These are phyloP conservation scores for Raffaelea ambrosiae DNA, from an alignment of 2,329 filamentous ascomycete species.

Conservation along the genomic window DNA sequence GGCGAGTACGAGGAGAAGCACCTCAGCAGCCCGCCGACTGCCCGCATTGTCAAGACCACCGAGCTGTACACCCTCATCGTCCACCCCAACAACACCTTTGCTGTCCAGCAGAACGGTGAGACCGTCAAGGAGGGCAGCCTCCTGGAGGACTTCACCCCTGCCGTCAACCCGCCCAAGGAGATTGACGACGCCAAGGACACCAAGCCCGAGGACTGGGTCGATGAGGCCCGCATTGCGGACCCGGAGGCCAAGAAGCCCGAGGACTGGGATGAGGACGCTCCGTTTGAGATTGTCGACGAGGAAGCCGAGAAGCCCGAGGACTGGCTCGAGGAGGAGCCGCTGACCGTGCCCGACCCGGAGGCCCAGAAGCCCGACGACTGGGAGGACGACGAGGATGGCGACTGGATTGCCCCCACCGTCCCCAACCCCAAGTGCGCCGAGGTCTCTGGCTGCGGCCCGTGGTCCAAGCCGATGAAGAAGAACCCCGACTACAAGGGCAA, in stretches of 20 bases:
- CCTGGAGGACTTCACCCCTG: constrained; percentile 82
- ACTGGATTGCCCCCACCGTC: constrained; percentile 86
- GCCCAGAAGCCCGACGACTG: constrained; percentile 97
- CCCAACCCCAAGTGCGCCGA: constrained; percentile 96
- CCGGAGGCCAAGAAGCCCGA: constrained; percentile 93
- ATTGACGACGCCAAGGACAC: constrained; percentile 89
- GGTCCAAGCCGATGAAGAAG: constrained; percentile 84
- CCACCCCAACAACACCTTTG: constrained; percentile 90
- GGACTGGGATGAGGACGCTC: constrained; percentile 98
- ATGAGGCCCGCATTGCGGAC: constrained; percentile 83
- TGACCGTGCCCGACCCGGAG: constrained; percentile 80
- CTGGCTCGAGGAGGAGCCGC: constrained; percentile 88
- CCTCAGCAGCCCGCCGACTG: constrained; percentile 71
- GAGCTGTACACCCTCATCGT: constrained; percentile 96
- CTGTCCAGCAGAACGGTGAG: constrained; percentile 86
- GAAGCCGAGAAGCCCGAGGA: constrained; percentile 86
- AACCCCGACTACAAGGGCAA: constrained; percentile 99
- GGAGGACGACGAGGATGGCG: constrained; percentile 99
- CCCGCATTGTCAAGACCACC: constrained; percentile 83
- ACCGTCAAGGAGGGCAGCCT: constrained; percentile 82
- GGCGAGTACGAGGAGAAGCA: constrained; percentile 99
- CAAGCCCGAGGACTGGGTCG: constrained; percentile 95
- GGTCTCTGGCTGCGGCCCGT: constrained; percentile 85
- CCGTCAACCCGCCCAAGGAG: constrained; percentile 92
- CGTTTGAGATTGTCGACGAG: constrained; percentile 91